phyloP scores from a whole-genome alignment of 2,329 filamentous ascomycete genomes.

The Colletotrichum sidae region DNA sequence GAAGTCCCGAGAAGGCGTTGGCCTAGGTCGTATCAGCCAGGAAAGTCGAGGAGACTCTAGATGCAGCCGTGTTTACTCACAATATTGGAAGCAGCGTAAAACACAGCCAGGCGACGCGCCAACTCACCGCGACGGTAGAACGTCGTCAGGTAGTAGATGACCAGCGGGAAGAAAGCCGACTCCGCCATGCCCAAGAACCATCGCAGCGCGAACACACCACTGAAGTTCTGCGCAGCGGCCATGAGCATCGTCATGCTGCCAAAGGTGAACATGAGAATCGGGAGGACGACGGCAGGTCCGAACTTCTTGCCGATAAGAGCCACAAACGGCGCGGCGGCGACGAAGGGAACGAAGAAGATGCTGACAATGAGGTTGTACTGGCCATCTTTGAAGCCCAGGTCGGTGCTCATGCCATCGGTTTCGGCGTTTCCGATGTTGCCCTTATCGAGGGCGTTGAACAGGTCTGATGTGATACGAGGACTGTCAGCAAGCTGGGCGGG shows the following conservation, averaged over 20 bases:
- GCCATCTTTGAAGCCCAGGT: slow-evolving; percentile 54
- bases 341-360: slow-evolving; percentile 83
- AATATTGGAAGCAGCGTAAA: slow-evolving; percentile 39
- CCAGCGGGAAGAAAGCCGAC: slow-evolving; percentile 37
- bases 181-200: slow-evolving; percentile 40
- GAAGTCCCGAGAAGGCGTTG: slow-evolving; percentile 32
- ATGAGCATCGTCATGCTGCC: slow-evolving; percentile 60
- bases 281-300: slow-evolving; percentile 74
- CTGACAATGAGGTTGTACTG: slow-evolving; percentile 79
- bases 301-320: slow-evolving; percentile 77
- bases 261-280: slow-evolving; percentile 78
- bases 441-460: slow-evolving; percentile 61
- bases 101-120: slow-evolving; percentile 35
- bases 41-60: slow-evolving; percentile 28
- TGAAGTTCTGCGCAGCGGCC: slow-evolving; percentile 41
- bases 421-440: slow-evolving; percentile 56
- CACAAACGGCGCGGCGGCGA: slow-evolving; percentile 68
- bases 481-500: too few relatives aligned
- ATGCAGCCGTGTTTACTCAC: slow-evolving; percentile 11
- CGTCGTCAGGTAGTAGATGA: slow-evolving; percentile 39
- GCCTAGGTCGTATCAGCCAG: slow-evolving; percentile 25
- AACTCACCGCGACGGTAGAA: slow-evolving; percentile 39
- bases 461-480: slow-evolving; percentile 43
- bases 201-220: slow-evolving; percentile 36
- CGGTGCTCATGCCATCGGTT: slow-evolving; percentile 43